A percentile compares a stretch with the other conserved stretches of the same genome.
Evolutionary conservation across 495 filamentous ascomycete genomes (phyloP).

Genomic region (Immersiella caudata): DNA sequence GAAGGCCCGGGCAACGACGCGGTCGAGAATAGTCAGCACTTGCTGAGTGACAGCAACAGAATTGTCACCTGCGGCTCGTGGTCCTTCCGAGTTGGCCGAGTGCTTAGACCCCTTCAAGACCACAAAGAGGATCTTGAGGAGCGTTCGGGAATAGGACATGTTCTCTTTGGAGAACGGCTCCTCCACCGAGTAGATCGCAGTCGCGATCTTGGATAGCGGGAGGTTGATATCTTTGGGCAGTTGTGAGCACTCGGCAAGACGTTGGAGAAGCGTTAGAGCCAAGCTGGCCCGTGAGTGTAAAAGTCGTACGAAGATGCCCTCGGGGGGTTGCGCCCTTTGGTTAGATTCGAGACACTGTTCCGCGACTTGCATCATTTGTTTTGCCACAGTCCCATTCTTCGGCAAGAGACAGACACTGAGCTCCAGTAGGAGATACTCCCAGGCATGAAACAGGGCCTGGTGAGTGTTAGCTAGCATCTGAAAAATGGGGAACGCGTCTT

Average conservation of each 20-base stretch:
- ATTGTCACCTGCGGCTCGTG: conserved; percentile 28
- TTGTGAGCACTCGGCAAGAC: conserved; percentile 66
- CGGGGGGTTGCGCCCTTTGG: conserved; percentile 62
- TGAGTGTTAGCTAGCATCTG: conserved; percentile 32
- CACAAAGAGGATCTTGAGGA: conserved; percentile 85
- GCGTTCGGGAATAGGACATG: conserved; percentile 74
- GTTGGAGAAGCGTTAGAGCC: conserved; percentile 74
- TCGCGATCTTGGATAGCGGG: conserved; percentile 68
- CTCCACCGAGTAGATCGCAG: conserved; percentile 63
- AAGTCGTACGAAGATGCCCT: conserved; percentile 72
- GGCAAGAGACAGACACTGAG: conserved; percentile 69
- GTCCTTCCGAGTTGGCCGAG: conserved; percentile 27
- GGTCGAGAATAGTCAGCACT: conserved; percentile 72
- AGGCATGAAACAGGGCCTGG: conserved; percentile 78
- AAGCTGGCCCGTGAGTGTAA: conserved; percentile 73
- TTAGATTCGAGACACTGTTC: conserved; percentile 74
- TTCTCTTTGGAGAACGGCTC: conserved; percentile 65
- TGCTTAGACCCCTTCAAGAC: conserved; percentile 61
- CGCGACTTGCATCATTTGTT: conserved; percentile 67
- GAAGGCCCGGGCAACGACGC: conserved; percentile 80
- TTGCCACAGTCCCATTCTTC: conserved; percentile 60
- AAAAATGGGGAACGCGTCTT: neutral
- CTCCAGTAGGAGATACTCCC: conserved; percentile 87
- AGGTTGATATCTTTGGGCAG: conserved; percentile 60
- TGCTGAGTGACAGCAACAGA: conserved; percentile 50